phyloP scores from a whole-genome alignment of 768 basidiomycete genomes.

The Plicaturopsis crispa region DNA sequence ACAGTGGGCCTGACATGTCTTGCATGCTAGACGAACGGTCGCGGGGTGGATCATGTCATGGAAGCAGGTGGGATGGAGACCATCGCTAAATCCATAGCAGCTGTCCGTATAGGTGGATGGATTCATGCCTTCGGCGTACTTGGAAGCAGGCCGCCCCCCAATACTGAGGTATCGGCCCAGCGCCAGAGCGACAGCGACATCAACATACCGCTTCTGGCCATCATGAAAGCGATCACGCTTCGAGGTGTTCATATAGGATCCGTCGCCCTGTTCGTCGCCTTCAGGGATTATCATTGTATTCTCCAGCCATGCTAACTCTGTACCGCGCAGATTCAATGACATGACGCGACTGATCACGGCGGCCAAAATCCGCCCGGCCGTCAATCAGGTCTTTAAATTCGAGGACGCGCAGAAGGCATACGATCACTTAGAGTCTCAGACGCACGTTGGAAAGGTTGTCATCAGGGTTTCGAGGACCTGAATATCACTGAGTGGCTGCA shows the following conservation, averaged over 20 bases:
- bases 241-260: conserved; percentile 52
- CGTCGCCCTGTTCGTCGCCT: conserved; percentile 49
- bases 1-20: conserved; percentile 1
- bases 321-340: conserved; percentile 41
- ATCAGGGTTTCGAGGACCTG: conserved; percentile 31
- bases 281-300: no score
- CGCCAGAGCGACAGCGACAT: conserved; percentile 17
- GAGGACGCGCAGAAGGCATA: conserved; percentile 46
- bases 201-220: conserved; percentile 24
- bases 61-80: conserved; percentile 53
- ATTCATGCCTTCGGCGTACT: conserved; percentile 46
- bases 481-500: no score
- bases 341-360: conserved; percentile 43
- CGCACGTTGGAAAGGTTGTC: conserved; percentile 56
- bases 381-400: conserved; percentile 54
- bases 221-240: conserved; percentile 32
- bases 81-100: conserved; percentile 33
- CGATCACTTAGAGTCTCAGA: conserved; percentile 41
- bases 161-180: background rate
- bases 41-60: conserved; percentile 29
- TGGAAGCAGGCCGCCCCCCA: conserved; percentile 16
- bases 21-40: conserved; percentile 21
- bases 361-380: conserved; percentile 39
- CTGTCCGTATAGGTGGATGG: conserved; percentile 32
- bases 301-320: background rate